Base-by-base conservation (phyloP, 495 filamentous ascomycete genomes). In the Penicillium lividum region DNA sequence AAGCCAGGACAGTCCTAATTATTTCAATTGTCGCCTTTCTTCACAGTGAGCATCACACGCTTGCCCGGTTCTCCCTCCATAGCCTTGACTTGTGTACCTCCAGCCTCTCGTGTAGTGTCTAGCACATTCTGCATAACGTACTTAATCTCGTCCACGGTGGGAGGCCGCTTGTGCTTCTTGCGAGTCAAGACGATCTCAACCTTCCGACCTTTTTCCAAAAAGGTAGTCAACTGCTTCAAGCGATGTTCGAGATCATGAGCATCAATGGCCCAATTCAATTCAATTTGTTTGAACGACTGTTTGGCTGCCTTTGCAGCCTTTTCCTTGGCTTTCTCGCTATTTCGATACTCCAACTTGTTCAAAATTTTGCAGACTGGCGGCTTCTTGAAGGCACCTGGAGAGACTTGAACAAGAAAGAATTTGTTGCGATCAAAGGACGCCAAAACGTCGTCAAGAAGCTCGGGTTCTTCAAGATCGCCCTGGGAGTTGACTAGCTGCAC, bases 261-360 rank as follows among this genome's bases (percentile, higher is more conserved):
- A 53, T 84, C 85, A 60, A 93, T 92, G 28, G 87, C 84, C 92
- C 92, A 96, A 71, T 91, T 91, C 59, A 96, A 27, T 75, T 96
- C 92, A 15, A 96, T 66, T 66, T 88, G 84, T 77, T 96, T 95
- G 6, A 68, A 59, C 11, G 63, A 46, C 10, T 38, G 52, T 47
- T 71, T 75, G 13, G 59, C n/a, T 10, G 62, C 61, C 40, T 75
- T 73, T 0, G 71, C 68, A 6, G 69, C 66, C 47, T 80, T 80
- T 16, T 68, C 71, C 55, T 69, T 74, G n/a, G 68, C 73, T 28
- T 73, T 67, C 58, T 80, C 76, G 10, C 71, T 65, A 42, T 77
- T 71, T 18, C 68, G 69, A 28, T 75, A 49, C 2, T 73, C 73
- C 33, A 74, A 65, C 51, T 82, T 82, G 63, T 85, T 78, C 53